Evolutionary conservation across 2,329 filamentous ascomycete species (phyloP), one percentile per base, ranked within the genome.

Genomic region (Colletotrichum higginsianum): DNA sequence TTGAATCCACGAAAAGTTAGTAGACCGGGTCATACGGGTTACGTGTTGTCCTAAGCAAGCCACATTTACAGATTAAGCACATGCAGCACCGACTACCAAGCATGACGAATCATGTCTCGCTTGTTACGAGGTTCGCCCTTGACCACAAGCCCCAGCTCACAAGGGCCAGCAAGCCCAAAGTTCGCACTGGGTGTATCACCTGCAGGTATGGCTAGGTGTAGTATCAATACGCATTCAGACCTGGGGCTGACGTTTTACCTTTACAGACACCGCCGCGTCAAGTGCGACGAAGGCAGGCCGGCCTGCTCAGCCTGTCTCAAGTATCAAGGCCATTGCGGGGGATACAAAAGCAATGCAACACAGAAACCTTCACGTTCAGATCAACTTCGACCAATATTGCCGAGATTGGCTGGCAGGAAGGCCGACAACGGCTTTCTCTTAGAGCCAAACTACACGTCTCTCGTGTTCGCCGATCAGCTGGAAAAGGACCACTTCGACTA

Each of bases 401-500:
- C 67, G 4, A 66, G 26, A 4, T 38, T 42, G 13, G 49, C 23
- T 11, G 7, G 1, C 15, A 16, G 3, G n/a, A 2, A 35, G 40
- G 16, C 46, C 53, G 44, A 18, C 18, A 11, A 38, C 23, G 23
- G 13, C 23, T 47, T 68, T 6, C 26, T 12, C 2, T 3, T 50
- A 2, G 68, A 71, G 44, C 68, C 68, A 21, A 57, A 46, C 9
- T 67, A 63, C 50, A 50, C 56, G 35, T 57, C 58, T 7, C 44
- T 61, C 49, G 18, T 67, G 7, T 71, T 71, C 18, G 56, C 68
- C 5, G n/a, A 44, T 16, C 68, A 71, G 42, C 42, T 68, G 7
- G 64, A 71, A 7, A 71, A 71, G 21, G 65, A 68, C 18, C 56
- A 62, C 16, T 68, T 71, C 57, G 68, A 71, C 44, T 68, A 62